These are phyloP conservation scores for Stagonosporopsis rhizophila DNA, from an alignment of 2,329 filamentous ascomycete genomes.

Conservation along the genomic window DNA sequence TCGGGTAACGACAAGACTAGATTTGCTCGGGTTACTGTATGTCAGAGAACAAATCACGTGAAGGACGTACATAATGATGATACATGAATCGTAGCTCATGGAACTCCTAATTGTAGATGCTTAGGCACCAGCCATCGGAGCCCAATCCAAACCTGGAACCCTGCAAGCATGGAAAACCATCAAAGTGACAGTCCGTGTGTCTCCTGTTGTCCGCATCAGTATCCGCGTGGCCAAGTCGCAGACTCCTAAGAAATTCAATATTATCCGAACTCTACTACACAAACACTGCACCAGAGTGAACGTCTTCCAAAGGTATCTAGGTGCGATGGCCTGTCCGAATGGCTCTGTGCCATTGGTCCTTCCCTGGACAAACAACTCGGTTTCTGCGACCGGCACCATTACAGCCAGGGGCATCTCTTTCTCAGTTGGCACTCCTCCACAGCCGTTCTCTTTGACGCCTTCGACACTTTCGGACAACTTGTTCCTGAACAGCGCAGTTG, in stretches of 20 bases:
- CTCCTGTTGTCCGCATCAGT: not conserved
- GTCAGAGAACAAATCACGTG: not conserved
- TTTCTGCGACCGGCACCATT: slow-evolving; percentile 21
- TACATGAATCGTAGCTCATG: not conserved
- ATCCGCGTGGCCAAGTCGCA: not conserved
- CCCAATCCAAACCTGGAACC: not conserved
- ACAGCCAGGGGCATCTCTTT: slow-evolving; percentile 27
- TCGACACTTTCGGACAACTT: slow-evolving; percentile 25
- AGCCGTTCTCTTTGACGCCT: slow-evolving; percentile 26
- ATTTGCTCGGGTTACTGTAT: not conserved
- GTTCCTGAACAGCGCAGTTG: slow-evolving; percentile 24
- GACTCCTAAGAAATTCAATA: not conserved
- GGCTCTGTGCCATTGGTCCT: slow-evolving; percentile 26
- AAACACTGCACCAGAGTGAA: not conserved
- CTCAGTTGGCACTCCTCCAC: slow-evolving; percentile 25
- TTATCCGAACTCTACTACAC: not conserved
- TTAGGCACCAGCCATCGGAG: not conserved
- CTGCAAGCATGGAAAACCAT: not conserved
- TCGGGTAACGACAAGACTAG: not conserved
- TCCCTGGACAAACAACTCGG: slow-evolving; percentile 28
- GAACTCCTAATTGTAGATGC: not conserved
- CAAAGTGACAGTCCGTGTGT: not conserved
- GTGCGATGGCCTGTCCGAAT: slow-evolving; percentile 25
- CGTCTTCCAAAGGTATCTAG: not conserved
- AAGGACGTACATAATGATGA: not conserved